Evolutionary conservation across 768 basidiomycete species (phyloP).

Genomic region (Pulveroboletus frians): DNA sequence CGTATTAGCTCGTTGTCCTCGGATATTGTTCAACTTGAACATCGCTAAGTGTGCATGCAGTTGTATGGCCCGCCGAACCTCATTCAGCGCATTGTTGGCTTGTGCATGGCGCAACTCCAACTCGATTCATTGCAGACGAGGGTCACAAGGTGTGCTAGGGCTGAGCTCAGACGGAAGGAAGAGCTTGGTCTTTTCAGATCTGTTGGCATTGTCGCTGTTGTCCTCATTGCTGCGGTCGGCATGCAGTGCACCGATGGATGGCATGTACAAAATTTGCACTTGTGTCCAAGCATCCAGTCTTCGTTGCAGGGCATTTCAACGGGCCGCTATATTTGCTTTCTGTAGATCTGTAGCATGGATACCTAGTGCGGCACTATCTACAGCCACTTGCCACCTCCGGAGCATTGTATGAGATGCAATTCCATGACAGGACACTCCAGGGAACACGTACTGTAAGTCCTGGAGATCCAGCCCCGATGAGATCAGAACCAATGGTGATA

Average conservation of each 20-base stretch:
- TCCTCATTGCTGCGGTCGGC: not conserved
- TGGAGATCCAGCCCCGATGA: not conserved
- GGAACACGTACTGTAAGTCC: conserved; percentile 1
- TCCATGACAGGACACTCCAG: not conserved
- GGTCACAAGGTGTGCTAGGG: not conserved
- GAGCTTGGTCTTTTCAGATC: not conserved
- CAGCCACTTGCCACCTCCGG: not conserved
- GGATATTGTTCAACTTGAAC: not conserved
- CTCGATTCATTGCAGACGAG: not conserved
- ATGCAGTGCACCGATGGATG: not conserved
- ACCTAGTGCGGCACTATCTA: not conserved
- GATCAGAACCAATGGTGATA: not conserved
- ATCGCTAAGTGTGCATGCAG: not conserved
- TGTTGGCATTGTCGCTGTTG: not conserved
- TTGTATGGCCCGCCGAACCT: not conserved
- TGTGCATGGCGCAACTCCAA: not conserved
- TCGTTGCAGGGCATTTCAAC: not conserved
- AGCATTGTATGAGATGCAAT: too few relatives aligned
- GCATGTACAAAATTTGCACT: not conserved
- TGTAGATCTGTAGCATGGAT: not conserved
- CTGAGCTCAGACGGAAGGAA: not conserved
- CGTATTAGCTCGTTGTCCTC: not conserved
- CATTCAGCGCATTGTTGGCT: not conserved
- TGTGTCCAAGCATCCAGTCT: not conserved
- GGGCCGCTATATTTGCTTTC: not conserved